Conservation (phyloP, 352 stramenopile species). For the Hyaloperonospora brassicae region DNA sequence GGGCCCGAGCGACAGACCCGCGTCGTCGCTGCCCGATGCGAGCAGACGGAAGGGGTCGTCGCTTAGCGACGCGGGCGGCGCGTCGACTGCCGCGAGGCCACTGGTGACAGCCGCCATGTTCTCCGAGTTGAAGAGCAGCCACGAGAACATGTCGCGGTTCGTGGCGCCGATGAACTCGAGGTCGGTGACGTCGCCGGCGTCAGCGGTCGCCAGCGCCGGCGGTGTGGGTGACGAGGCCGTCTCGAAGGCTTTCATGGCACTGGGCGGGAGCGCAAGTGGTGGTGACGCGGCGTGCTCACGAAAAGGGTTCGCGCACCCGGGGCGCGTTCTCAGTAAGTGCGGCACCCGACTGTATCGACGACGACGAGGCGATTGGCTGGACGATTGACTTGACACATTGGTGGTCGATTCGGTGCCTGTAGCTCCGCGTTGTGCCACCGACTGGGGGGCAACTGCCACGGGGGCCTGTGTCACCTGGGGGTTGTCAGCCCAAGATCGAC, state of each 20-base stretch:
- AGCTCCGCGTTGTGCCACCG: too few species aligned
- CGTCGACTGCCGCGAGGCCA: conserved; percentile 8
- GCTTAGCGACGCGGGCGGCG: conserved; percentile 20
- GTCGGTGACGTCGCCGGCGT: conserved; percentile 35
- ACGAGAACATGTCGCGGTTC: conserved; percentile 83
- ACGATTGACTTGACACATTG: too few species aligned
- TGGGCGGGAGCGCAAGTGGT: conserved; percentile 8
- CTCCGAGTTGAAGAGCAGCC: conserved; percentile 81
- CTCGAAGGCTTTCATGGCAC: conserved; percentile 16
- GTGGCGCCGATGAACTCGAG: conserved; percentile 60
- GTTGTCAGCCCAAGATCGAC: conserved; percentile 1
- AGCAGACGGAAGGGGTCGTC: conserved; percentile 72
- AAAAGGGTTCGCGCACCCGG: conserved; percentile 11
- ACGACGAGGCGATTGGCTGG: too few species aligned
- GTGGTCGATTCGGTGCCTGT: too few species aligned
- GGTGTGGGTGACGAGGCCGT: conserved; percentile 18
- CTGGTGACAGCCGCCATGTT: conserved; percentile 52
- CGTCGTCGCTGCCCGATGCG: conserved; percentile 24
- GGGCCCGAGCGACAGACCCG: conserved; percentile 33
- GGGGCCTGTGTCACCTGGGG: conserved; percentile 2
- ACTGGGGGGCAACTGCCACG: neutral
- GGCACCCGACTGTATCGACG: too few species aligned
- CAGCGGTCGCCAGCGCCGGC: conserved; percentile 8
- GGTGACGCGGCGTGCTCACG: conserved; percentile 29
- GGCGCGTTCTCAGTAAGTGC: neutral